Evolutionary conservation across 106 monocot species (phyloP).

Genomic region (Dioscorea alata): DNA sequence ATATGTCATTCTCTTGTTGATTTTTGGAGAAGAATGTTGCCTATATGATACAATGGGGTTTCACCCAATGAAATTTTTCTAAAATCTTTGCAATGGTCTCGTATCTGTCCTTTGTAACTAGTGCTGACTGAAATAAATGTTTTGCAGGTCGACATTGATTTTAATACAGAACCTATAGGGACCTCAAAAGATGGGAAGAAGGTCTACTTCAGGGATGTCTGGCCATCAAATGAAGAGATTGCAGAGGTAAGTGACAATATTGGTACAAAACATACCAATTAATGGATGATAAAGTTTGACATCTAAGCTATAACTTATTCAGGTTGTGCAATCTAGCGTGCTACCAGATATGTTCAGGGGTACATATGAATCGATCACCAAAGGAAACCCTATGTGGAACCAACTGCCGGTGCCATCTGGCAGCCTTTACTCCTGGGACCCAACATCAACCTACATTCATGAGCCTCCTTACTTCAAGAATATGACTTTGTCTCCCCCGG

Average conservation of each 20-base stretch:
- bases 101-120: background rate
- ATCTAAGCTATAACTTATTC: background rate
- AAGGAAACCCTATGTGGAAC: slow-evolving; percentile 87
- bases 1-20: no score
- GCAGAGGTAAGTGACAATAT: slow-evolving; percentile 31
- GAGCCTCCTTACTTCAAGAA: slow-evolving; percentile 94
- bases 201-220: slow-evolving; percentile 74
- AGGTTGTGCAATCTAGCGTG: slow-evolving; percentile 73
- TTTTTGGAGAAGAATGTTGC: no score
- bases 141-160: slow-evolving; percentile 85
- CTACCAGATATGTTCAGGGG: slow-evolving; percentile 63
- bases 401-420: slow-evolving; percentile 43
- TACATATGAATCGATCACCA: slow-evolving; percentile 62
- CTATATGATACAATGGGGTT: no score
- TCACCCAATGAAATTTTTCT: no score
- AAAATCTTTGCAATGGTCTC: no score
- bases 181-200: slow-evolving; percentile 73
- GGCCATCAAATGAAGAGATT: slow-evolving; percentile 89
- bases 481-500: slow-evolving; percentile 89
- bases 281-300: no score
- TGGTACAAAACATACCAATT: background rate
- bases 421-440: slow-evolving; percentile 61
- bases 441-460: slow-evolving; percentile 72
- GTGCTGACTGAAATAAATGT: background rate
- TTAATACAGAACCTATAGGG: slow-evolving; percentile 75